Conservation (phyloP, 331 rosid species). For the Prunus yedoensis region DNA sequence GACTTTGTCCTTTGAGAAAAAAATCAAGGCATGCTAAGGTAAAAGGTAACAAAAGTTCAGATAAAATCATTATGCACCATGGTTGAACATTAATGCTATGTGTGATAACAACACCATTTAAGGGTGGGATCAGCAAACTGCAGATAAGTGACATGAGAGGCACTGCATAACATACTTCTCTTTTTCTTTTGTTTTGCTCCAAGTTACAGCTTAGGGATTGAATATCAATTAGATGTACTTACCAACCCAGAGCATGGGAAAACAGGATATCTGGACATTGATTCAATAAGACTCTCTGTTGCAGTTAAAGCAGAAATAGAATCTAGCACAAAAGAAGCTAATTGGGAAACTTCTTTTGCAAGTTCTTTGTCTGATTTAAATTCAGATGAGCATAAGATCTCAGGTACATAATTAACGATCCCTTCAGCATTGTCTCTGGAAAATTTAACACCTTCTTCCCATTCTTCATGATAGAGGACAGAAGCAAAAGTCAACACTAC, state of each 20-base stretch:
- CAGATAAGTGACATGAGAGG: neutral
- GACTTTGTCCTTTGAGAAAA: neutral
- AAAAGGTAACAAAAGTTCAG: neutral
- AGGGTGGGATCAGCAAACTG: neutral
- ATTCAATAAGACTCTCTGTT: constrained; percentile 32
- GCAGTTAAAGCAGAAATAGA: constrained; percentile 40
- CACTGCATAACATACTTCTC: neutral
- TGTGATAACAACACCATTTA: neutral
- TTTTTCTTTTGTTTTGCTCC: neutral
- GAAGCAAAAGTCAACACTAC: constrained; percentile 72
- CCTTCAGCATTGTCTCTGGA: constrained; percentile 50
- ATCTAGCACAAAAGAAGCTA: constrained; percentile 57
- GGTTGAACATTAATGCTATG: neutral
- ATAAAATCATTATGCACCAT: neutral
- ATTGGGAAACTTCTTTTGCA: constrained; percentile 51
- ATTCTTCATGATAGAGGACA: constrained; percentile 70
- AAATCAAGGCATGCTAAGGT: neutral
- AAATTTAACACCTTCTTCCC: constrained; percentile 67
- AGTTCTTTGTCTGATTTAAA: constrained; percentile 59
- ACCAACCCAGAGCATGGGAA: constrained; percentile 48
- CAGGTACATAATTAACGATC: constrained; percentile 56
- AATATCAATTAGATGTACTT: constrained; percentile 29
- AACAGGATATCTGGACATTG: constrained; percentile 44
- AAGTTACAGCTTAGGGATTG: neutral
- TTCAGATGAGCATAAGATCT: constrained; percentile 47